Conservation (phyloP, 345 rosid genomes). For the Brassica incana region DNA sequence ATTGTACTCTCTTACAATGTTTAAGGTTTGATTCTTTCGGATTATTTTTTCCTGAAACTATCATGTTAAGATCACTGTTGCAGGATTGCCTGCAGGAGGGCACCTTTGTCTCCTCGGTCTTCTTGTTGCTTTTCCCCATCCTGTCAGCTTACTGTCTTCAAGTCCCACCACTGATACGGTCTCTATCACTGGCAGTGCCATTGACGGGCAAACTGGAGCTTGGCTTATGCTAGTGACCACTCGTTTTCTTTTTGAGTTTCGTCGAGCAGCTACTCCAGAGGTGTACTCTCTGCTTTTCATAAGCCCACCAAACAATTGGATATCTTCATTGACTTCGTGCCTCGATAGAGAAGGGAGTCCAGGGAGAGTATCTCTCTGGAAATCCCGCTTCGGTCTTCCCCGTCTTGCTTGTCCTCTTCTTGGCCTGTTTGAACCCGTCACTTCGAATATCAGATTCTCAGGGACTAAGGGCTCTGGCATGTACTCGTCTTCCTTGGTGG, state of each 20-base stretch:
- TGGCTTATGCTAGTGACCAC: conserved; percentile 22
- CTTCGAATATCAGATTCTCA: conserved; percentile 56
- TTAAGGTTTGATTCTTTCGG: not conserved
- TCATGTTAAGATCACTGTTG: conserved; percentile 32
- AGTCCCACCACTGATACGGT: conserved; percentile 29
- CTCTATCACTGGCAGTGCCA: conserved; percentile 10
- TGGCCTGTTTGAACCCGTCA: conserved; percentile 43
- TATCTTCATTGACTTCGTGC: conserved; percentile 85
- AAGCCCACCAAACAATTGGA: conserved; percentile 32
- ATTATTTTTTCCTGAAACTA: not conserved
- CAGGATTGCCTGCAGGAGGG: conserved; percentile 35
- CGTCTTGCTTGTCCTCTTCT: conserved; percentile 82
- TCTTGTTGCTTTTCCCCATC: conserved; percentile 41
- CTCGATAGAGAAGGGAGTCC: conserved; percentile 80
- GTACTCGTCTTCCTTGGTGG: conserved; percentile 54
- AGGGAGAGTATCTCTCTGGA: conserved; percentile 94
- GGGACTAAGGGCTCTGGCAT: conserved; percentile 77
- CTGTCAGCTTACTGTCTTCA: conserved; percentile 37
- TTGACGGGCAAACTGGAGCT: conserved; percentile 23
- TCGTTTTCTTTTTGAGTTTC: conserved; percentile 35
- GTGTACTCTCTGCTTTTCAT: conserved; percentile 26
- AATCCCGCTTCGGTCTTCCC: conserved; percentile 93
- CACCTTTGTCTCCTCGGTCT: conserved; percentile 40
- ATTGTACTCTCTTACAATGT: conserved; percentile 9
- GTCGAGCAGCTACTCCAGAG: conserved; percentile 24